Conservation (phyloP, 2,329 filamentous ascomycete species). For the Neopestalotiopsis rosae region DNA sequence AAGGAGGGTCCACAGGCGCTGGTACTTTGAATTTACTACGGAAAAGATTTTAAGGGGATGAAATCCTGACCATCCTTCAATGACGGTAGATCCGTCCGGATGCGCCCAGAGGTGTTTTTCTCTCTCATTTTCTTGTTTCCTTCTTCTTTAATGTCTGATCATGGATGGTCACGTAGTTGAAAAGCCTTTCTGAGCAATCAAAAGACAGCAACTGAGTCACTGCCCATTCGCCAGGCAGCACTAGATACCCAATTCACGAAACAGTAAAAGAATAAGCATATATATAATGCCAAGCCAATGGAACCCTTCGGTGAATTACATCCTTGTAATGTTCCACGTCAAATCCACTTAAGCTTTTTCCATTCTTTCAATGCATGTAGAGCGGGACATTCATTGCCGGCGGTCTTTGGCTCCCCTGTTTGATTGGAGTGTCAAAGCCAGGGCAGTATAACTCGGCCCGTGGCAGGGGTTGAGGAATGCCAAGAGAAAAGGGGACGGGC, state of each 20-base stretch:
- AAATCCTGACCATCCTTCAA: background rate
- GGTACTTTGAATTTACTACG: background rate
- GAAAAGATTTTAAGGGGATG: too few species aligned
- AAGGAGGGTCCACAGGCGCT: background rate
- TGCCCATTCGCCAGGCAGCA: background rate
- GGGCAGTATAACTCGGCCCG: slow-evolving; percentile 7
- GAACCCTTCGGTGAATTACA: background rate
- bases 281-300: background rate
- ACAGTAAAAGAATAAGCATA: background rate
- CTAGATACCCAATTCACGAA: background rate
- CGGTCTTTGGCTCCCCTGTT: background rate
- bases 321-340: background rate
- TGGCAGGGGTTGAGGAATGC: background rate
- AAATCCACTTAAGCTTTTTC: slow-evolving; percentile 5
- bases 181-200: too few species aligned
- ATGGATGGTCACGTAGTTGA: background rate
- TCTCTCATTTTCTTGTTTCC: background rate
- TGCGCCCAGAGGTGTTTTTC: too few species aligned
- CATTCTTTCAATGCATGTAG: background rate
- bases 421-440: slow-evolving; percentile 4
- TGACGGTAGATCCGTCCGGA: slow-evolving; percentile 9
- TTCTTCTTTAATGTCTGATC: slow-evolving; percentile 1
- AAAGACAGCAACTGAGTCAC: too few species aligned
- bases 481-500: background rate
- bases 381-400: background rate